A percentile compares a stretch with the other conserved stretches of the same genome.
These are phyloP conservation scores for Saxophila tyrrhenica DNA, from an alignment of 495 filamentous ascomycete species.

Conservation along the genomic window DNA sequence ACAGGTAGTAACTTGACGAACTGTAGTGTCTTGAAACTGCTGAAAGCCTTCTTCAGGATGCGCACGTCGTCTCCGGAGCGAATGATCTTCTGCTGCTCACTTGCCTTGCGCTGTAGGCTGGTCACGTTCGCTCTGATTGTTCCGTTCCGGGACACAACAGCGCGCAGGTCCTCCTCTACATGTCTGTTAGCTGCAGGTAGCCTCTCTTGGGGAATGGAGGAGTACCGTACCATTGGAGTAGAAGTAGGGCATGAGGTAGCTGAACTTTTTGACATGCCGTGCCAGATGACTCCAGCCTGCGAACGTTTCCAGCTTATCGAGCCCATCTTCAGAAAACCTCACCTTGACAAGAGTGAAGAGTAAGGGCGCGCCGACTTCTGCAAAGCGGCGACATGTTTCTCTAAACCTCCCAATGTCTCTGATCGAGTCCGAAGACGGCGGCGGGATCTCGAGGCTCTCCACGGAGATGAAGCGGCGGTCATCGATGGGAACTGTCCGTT, in stretches of 20 bases:
- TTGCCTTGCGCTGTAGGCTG: conserved; percentile 31
- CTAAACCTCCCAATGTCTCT: conserved; percentile 42
- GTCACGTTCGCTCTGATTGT: conserved; percentile 27
- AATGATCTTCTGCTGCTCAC: conserved; percentile 36
- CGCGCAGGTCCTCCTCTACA: background rate
- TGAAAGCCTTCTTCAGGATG: conserved; percentile 44
- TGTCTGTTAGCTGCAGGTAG: background rate
- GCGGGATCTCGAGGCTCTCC: conserved; percentile 41
- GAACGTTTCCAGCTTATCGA: conserved; percentile 44
- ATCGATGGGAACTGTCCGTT: conserved; percentile 37
- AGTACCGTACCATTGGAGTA: conserved; percentile 35
- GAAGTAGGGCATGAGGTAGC: conserved; percentile 61
- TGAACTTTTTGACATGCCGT: conserved; percentile 53
- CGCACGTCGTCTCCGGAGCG: conserved; percentile 30
- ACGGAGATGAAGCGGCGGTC: conserved; percentile 42
- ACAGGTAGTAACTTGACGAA: conserved; percentile 56
- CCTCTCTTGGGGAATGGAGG: background rate
- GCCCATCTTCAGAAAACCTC: conserved; percentile 49
- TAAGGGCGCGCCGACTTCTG: conserved; percentile 47
- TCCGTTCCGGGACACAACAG: conserved; percentile 4
- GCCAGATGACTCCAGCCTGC: conserved; percentile 40
- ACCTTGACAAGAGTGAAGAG: conserved; percentile 49
- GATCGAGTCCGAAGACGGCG: conserved; percentile 32
- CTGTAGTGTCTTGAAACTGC: conserved; percentile 48
- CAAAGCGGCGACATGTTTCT: conserved; percentile 50